Percentiles rank a stretch among this genome's conserved stretches.
These are phyloP conservation scores for Globisporangium cylindrosporum DNA, from an alignment of 352 stramenopile genomes.

Conservation along the genomic window DNA sequence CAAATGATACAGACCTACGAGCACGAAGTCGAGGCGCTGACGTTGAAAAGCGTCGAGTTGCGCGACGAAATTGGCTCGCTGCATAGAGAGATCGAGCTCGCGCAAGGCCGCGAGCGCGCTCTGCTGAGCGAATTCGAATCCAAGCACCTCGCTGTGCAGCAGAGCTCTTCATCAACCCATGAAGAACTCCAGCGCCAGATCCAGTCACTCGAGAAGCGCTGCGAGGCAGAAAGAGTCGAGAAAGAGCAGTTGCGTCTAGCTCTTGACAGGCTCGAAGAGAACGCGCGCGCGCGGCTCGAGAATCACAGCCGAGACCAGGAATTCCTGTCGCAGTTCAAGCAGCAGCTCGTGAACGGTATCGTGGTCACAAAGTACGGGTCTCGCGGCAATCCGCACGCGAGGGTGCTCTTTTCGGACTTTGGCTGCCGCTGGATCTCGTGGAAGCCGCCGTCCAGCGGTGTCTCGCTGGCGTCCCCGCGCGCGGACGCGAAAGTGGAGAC, in stretches of 20 bases:
- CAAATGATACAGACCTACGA: conserved; percentile 34
- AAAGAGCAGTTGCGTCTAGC: conserved; percentile 30
- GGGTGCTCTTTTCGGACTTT: conserved; percentile 55
- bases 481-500: conserved; percentile 49
- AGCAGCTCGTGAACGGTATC: conserved; percentile 46
- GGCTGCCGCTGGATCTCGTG: conserved; percentile 62
- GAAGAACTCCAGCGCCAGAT: conserved; percentile 26
- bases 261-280: conserved; percentile 34
- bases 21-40: conserved; percentile 32
- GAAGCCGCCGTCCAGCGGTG: conserved; percentile 27
- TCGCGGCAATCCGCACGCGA: conserved; percentile 38
- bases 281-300: conserved; percentile 23
- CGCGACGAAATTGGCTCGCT: conserved; percentile 30
- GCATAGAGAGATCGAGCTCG: conserved; percentile 26
- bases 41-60: conserved; percentile 27
- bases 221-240: conserved; percentile 21
- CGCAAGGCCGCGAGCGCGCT: conserved; percentile 18
- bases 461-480: conserved; percentile 34
- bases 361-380: conserved; percentile 56
- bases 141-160: not conserved
- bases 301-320: conserved; percentile 36
- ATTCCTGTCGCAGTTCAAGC: conserved; percentile 54
- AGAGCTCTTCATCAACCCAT: conserved; percentile 17
- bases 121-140: not conserved
- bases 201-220: conserved; percentile 21